Evolutionary conservation across 768 basidiomycete genomes (phyloP).

Genomic region (Auriscalpium vulgare): DNA sequence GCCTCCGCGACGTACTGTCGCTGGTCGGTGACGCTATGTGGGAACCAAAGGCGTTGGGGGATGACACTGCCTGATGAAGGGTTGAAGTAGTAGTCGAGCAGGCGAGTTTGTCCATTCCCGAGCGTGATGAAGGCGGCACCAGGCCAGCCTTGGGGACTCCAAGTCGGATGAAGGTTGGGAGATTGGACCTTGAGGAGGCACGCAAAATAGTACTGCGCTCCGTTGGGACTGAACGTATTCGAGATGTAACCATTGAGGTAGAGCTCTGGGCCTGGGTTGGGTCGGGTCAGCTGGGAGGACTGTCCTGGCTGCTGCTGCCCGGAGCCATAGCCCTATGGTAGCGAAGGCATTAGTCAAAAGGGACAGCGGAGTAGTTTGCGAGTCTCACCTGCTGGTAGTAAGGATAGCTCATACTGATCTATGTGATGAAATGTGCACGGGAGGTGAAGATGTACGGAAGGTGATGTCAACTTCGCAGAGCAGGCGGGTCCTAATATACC

Average conservation of each 20-base stretch:
- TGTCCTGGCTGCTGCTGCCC: too few relatives aligned
- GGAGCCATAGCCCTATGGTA: too few relatives aligned
- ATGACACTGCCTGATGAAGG: constrained; percentile 7
- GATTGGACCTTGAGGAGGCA: neutral
- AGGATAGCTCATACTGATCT: neutral
- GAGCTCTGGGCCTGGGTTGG: neutral
- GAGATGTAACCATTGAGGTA: neutral
- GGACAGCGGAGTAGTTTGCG: neutral
- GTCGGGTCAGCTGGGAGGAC: neutral
- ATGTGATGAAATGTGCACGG: neutral
- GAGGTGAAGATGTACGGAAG: neutral
- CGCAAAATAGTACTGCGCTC: neutral
- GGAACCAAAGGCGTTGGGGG: constrained; percentile 11
- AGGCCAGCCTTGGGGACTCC: neutral
- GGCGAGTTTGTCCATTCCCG: neutral
- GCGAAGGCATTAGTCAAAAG: neutral
- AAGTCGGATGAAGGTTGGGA: neutral
- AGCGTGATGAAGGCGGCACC: neutral
- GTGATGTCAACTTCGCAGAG: neutral
- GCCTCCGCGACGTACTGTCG: constrained; percentile 14
- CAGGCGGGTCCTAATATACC: neutral
- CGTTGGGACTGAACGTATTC: neutral
- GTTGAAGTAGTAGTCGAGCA: constrained; percentile 12
- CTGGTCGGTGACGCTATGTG: constrained; percentile 10
- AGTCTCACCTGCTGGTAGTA: neutral